Percentiles rank a stretch among this genome's conserved stretches.
phyloP scores from a whole-genome alignment of 2,329 filamentous ascomycete species.

The Penicillium griseofulvum region DNA sequence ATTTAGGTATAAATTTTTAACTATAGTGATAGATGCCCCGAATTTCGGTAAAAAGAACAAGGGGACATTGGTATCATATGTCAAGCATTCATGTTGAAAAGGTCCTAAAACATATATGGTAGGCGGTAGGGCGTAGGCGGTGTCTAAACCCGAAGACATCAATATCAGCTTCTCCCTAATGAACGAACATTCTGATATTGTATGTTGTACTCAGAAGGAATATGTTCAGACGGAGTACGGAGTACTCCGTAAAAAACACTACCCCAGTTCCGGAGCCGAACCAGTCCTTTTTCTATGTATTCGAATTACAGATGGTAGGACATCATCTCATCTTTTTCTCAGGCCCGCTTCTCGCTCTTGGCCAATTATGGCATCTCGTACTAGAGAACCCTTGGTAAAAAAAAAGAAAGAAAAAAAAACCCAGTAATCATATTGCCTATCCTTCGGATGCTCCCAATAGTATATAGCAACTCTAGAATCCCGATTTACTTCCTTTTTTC shows the following conservation, averaged over 20 bases:
- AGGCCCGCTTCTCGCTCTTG: neutral
- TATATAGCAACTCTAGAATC: slow-evolving; percentile 18
- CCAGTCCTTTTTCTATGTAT: neutral
- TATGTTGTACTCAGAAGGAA: neutral
- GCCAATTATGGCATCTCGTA: neutral
- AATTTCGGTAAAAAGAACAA: too few relatives aligned
- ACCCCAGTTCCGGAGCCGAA: neutral
- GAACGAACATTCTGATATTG: neutral
- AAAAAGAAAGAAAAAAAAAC: slow-evolving; percentile 2
- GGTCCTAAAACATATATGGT: neutral
- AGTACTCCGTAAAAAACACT: neutral
- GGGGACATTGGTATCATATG: too few relatives aligned
- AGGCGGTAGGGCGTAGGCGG: neutral
- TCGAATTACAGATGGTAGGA: neutral
- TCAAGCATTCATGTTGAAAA: too few relatives aligned
- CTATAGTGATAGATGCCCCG: too few relatives aligned
- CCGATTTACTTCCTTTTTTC: slow-evolving; percentile 1
- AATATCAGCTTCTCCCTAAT: neutral
- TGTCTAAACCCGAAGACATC: neutral
- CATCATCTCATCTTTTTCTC: neutral
- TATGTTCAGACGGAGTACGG: neutral
- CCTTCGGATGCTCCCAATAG: neutral
- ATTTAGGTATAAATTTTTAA: neutral
- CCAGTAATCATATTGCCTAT: neutral
- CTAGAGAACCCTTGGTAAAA: neutral